Percentiles rank a stretch among this genome's conserved stretches.
Evolutionary conservation across 2,329 filamentous ascomycete species (phyloP).

Genomic region (Nemania diffusa): DNA sequence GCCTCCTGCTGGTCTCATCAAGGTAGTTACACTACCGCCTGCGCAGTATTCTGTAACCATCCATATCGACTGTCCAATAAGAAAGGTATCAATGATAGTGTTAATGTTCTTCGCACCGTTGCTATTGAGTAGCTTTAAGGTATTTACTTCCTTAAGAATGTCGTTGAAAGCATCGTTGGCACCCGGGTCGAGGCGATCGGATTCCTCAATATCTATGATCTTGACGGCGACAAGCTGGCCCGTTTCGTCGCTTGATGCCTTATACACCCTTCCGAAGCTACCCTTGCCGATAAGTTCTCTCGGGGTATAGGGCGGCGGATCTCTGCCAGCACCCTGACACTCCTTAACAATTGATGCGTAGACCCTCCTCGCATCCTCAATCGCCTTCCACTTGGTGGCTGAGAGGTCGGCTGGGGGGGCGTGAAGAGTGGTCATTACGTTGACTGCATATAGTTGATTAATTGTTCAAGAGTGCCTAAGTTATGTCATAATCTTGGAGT

Average conservation of each 20-base stretch:
- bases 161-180: not conserved
- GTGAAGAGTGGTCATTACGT: conserved; percentile 9
- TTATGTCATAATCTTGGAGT: not conserved
- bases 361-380: conserved; percentile 1
- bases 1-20: conserved; percentile 3
- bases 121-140: not conserved
- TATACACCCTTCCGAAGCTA: not conserved
- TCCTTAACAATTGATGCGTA: conserved; percentile 2
- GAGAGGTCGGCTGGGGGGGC: not conserved
- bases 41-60: conserved; percentile 3
- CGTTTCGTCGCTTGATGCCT: not conserved
- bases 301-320: conserved; percentile 2
- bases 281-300: conserved; percentile 4
- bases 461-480: conserved; percentile 3
- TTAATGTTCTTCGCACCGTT: conserved; percentile 1
- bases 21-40: not conserved
- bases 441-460: conserved; percentile 9
- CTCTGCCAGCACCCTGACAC: conserved; percentile 1
- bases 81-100: not conserved
- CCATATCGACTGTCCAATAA: not conserved
- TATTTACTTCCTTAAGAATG: not conserved
- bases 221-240: not conserved
- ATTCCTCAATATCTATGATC: not conserved
- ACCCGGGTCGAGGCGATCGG: not conserved
- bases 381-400: conserved; percentile 1